Evolutionary conservation across 768 basidiomycete species (phyloP), one percentile per base, ranked within the genome.

Genomic region (Xerocomellus chrysenteron): DNA sequence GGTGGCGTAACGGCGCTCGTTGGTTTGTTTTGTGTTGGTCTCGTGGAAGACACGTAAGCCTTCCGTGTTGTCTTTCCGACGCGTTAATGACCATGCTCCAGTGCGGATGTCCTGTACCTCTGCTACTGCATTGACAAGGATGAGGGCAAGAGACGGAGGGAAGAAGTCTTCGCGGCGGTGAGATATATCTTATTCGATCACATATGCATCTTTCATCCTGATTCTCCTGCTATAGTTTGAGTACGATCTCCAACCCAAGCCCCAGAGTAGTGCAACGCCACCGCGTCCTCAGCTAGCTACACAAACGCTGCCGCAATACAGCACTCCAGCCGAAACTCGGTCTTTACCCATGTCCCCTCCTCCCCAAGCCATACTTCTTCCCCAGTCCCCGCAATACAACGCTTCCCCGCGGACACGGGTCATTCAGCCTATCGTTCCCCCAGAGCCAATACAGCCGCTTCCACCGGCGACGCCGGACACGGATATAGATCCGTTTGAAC

Each of bases 1-100:
- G 93, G 87, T 4, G 85, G 82, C 11, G 84, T 92, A 17, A 91
- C 91, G 0, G 90, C 88, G 6, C 75, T 94, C 21, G 90, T 93
- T 33, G 88, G 91, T 1, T 66, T 89, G 68, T 94, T 93, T 63
- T 92, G 90, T 59, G 84, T 91, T 8, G 90, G 90, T 5, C 76
- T 94, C 5, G 82, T 94, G 39, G 82, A 84, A 59, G 93, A 96
- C 72, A 80, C 80, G 84, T 86, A 62, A 73, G 84, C 74, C 10
- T 16, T 40, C 26, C 13, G 1, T 35, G 24, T n/a, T 40, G 3
- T 21, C 36, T 44, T 35, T 56, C 11, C 10, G 11, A 42, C 24
- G 21, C 50, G 41, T 53, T 26, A 9, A 19, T 50, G 41, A 58
- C 41, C 26, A 43, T 47, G 24, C 16, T 50, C 24, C 55, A 86